Base-by-base conservation (phyloP, 805 yeast species). In the Ogataea wickerhamii region DNA sequence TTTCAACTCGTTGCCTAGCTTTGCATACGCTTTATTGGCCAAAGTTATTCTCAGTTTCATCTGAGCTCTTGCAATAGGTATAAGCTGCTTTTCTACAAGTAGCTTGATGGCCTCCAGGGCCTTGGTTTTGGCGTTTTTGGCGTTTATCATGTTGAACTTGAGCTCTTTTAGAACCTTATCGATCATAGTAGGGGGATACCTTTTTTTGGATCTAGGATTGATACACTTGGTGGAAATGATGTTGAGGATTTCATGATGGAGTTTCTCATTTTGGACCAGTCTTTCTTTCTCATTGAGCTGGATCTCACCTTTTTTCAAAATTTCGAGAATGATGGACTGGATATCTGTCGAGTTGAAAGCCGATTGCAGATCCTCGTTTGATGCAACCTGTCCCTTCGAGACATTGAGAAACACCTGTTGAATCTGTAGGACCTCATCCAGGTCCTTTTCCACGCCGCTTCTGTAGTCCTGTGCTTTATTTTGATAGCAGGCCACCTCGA, bases 401-500 rank as follows among this genome's bases (percentile, higher is more conserved):
- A 89, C 98, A 55, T 93, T 93, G 24, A 78, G 59, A 54, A 93
- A 93, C 1, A 93, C 95, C 60, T 85, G 96, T n/a, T 88, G 96
- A 37, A 93, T 87, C 60, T 93, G 98, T 25, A 93, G 68, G 2
- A 93, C 98, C 57, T 93, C 98, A 64, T 93, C 98, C 6, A 93
- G 60, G 58, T 93, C 96, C 50, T 87, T 91, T 56, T 93, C 98
- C 58, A 86, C 79, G 41, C 83, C 85, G 44, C 76, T 74, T 51
- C 97, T 72, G 78, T 88, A 93, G 60, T 93, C 98, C 60, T 91
- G 98, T 4, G 93, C 96, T 57, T 93, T 93, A 55, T 93, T 93
- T 56, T 87, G 96, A 60, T 93, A 93, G 56, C 98, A 93, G 0
- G 98, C 98, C 31, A 93, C 75, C 62, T 93, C 98, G 52, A 88